Evolutionary conservation across 169 alveolate species (phyloP).

Genomic region (Eimeria praecox): DNA sequence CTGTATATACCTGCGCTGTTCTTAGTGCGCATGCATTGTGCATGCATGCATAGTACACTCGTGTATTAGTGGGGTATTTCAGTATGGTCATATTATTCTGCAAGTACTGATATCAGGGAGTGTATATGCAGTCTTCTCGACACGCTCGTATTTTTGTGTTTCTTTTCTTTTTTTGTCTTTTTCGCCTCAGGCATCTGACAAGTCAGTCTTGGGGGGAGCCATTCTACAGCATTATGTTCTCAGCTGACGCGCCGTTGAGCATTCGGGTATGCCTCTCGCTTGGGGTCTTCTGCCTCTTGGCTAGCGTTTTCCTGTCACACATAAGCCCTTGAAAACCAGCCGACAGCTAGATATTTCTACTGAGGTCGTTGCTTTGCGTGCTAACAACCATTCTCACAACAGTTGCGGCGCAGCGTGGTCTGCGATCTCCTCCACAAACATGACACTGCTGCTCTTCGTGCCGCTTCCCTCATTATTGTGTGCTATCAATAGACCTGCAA

Average conservation of each 20-base stretch:
- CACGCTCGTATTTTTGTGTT: neutral
- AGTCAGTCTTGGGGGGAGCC: constrained; percentile 92
- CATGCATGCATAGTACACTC: neutral
- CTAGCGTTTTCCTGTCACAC: neutral
- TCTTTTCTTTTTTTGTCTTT: neutral
- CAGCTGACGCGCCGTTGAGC: constrained; percentile 97
- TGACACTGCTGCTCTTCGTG: neutral
- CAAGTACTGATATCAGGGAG: neutral
- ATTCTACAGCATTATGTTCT: constrained; percentile 91
- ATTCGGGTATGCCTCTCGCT: constrained; percentile 83
- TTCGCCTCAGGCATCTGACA: constrained; percentile 82
- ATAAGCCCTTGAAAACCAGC: neutral
- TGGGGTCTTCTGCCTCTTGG: neutral
- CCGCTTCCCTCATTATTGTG: too few species aligned
- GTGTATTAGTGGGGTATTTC: neutral
- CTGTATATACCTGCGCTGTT: neutral
- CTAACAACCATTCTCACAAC: too few species aligned
- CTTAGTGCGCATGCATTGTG: neutral
- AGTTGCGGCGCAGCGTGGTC: too few species aligned
- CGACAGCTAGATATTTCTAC: too few species aligned
- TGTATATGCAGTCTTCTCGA: neutral
- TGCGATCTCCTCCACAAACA: neutral
- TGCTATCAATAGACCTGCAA: too few species aligned
- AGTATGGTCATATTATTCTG: neutral
- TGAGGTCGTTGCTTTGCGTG: neutral